Evolutionary conservation across 192 early-diverging fungal genomes (phyloP).

Genomic region (Coemansia sp.): DNA sequence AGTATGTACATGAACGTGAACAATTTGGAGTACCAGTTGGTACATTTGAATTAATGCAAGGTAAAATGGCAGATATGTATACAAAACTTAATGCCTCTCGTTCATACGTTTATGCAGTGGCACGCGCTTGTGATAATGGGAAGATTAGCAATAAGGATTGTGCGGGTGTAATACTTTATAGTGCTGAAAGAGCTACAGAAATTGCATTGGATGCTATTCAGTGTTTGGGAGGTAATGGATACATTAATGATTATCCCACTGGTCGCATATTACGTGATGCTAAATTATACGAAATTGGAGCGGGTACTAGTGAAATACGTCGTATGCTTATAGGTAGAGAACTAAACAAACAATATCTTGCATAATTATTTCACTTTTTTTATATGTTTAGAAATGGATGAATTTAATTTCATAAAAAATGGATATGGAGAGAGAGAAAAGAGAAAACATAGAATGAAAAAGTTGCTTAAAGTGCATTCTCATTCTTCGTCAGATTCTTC

Average conservation of each 20-base stretch:
- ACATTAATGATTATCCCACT: constrained; percentile 87
- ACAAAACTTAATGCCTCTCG: constrained; percentile 91
- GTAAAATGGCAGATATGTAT: constrained; percentile 97
- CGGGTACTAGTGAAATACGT: constrained; percentile 91
- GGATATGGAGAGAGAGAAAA: not conserved
- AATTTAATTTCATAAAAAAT: not conserved
- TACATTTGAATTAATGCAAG: constrained; percentile 89
- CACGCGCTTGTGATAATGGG: constrained; percentile 78
- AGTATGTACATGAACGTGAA: constrained; percentile 83
- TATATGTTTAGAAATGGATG: not conserved
- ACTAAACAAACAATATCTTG: constrained; percentile 66
- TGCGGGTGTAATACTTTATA: constrained; percentile 90
- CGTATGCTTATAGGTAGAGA: constrained; percentile 86
- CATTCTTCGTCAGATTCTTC: constrained; percentile 43
- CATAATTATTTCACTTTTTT: not conserved
- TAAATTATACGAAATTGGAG: constrained; percentile 96
- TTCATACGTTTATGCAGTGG: constrained; percentile 88
- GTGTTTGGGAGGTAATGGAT: constrained; percentile 93
- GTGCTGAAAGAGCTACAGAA: constrained; percentile 92
- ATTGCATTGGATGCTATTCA: constrained; percentile 91
- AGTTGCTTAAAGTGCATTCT: not conserved
- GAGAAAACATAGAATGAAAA: constrained; percentile 5
- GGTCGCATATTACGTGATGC: constrained; percentile 89
- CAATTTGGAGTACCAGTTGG: constrained; percentile 87
- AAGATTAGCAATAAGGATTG: constrained; percentile 86